phyloP scores from a whole-genome alignment of 768 basidiomycete species.

The Coprinellus aureogranulatus region DNA sequence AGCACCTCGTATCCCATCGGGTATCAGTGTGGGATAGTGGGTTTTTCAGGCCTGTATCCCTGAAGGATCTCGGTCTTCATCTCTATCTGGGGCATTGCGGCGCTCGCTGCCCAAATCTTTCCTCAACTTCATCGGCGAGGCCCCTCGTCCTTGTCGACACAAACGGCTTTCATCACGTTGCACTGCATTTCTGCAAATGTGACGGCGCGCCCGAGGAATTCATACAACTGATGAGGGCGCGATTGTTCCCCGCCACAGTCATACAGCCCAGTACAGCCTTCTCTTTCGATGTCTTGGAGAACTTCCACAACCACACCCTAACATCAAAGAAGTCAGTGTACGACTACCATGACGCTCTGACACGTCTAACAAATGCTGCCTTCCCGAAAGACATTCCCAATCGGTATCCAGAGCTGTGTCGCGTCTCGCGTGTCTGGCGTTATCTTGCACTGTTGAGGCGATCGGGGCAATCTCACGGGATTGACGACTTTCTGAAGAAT shows the following conservation, averaged over 20 bases:
- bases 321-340: constrained; percentile 29
- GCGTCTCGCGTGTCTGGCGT: constrained; percentile 23
- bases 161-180: constrained; percentile 15
- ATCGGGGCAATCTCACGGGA: constrained; percentile 19
- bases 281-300: constrained; percentile 19
- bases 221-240: constrained; percentile 5
- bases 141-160: constrained; percentile 13
- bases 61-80: constrained; percentile 3
- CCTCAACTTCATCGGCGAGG: neutral
- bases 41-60: constrained; percentile 10
- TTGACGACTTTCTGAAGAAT: constrained; percentile 14
- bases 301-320: constrained; percentile 29
- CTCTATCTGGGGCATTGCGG: constrained; percentile 15
- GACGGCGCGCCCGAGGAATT: neutral
- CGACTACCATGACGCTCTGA: constrained; percentile 25
- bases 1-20: constrained; percentile 14
- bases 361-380: constrained; percentile 18
- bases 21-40: constrained; percentile 16
- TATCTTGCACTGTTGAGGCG: constrained; percentile 14
- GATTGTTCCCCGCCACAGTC: constrained; percentile 16
- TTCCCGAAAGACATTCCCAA: constrained; percentile 20
- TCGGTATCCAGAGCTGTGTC: constrained; percentile 19
- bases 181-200: constrained; percentile 14
- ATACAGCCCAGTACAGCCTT: constrained; percentile 14
- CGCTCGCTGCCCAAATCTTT: constrained; percentile 11